These are phyloP conservation scores for Trichoderma pleuroti DNA, from an alignment of 2,329 filamentous ascomycete species.

Conservation along the genomic window DNA sequence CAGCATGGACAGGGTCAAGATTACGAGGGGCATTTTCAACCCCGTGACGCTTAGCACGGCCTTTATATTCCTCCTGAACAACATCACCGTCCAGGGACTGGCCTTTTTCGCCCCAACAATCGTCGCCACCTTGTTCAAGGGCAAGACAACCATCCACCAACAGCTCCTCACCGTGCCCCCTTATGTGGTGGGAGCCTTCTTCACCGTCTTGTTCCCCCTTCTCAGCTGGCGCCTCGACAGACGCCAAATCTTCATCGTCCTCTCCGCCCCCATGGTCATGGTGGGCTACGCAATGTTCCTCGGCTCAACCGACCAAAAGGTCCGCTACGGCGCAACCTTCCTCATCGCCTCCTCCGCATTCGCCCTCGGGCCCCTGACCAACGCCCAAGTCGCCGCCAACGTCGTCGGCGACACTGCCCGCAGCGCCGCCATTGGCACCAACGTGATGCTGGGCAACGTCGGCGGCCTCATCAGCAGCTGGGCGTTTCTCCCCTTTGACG, in stretches of 20 bases:
- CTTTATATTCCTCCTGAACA: slow-evolving; percentile 61
- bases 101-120: slow-evolving; percentile 70
- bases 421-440: slow-evolving; percentile 61
- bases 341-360: slow-evolving; percentile 64
- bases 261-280: slow-evolving; percentile 61
- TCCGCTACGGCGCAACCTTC: slow-evolving; percentile 69
- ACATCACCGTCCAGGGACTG: slow-evolving; percentile 53
- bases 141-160: slow-evolving; percentile 53
- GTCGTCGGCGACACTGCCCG: slow-evolving; percentile 69
- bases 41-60: slow-evolving; percentile 57
- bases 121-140: slow-evolving; percentile 63
- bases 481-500: slow-evolving; percentile 60
- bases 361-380: slow-evolving; percentile 60
- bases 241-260: slow-evolving; percentile 58
- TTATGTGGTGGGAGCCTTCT: slow-evolving; percentile 65
- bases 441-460: slow-evolving; percentile 70
- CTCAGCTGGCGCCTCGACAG: slow-evolving; percentile 59
- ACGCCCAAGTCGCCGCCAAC: slow-evolving; percentile 66
- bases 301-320: slow-evolving; percentile 46
- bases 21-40: slow-evolving; percentile 58
- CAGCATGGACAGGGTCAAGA: slow-evolving; percentile 56
- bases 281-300: slow-evolving; percentile 69
- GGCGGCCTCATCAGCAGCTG: slow-evolving; percentile 65
- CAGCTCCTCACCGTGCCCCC: slow-evolving; percentile 70
- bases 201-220: slow-evolving; percentile 59